phyloP scores from a whole-genome alignment of 2,329 filamentous ascomycete species.

The Cadophora sp. region DNA sequence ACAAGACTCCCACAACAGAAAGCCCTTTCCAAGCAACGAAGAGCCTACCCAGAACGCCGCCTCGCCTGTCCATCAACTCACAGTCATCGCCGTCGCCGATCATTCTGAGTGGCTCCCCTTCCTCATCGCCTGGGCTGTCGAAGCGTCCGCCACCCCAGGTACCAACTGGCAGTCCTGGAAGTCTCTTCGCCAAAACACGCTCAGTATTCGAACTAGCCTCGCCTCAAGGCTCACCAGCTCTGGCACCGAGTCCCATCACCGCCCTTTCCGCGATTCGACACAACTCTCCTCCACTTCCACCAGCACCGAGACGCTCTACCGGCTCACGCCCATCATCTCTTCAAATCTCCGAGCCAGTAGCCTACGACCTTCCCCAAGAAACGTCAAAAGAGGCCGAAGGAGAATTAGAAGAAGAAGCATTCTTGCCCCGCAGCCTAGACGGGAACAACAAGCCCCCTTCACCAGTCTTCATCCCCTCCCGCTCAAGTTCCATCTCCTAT shows the following conservation, averaged over 20 bases:
- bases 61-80: neutral
- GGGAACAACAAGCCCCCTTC: conserved; percentile 28
- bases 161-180: conserved; percentile 29
- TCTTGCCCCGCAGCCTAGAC: conserved; percentile 31
- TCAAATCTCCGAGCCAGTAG: conserved; percentile 14
- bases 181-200: conserved; percentile 40
- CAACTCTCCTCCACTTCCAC: conserved; percentile 20
- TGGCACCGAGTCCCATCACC: conserved; percentile 10
- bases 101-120: neutral
- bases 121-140: conserved; percentile 9
- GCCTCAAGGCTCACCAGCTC: conserved; percentile 16
- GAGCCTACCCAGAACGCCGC: neutral
- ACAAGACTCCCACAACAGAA: neutral
- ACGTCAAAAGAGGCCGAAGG: neutral
- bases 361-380: neutral
- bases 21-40: neutral
- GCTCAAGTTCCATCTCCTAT: conserved; percentile 1
- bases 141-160: conserved; percentile 10
- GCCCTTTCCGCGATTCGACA: conserved; percentile 10
- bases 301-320: conserved; percentile 1
- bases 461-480: conserved; percentile 26
- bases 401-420: conserved; percentile 21
- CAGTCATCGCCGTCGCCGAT: neutral
- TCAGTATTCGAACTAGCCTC: conserved; percentile 39
- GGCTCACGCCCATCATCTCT: conserved; percentile 26